Evolutionary conservation across 495 filamentous ascomycete species (phyloP), one percentile per base, ranked within the genome.

Genomic region (Tuber borchii): DNA sequence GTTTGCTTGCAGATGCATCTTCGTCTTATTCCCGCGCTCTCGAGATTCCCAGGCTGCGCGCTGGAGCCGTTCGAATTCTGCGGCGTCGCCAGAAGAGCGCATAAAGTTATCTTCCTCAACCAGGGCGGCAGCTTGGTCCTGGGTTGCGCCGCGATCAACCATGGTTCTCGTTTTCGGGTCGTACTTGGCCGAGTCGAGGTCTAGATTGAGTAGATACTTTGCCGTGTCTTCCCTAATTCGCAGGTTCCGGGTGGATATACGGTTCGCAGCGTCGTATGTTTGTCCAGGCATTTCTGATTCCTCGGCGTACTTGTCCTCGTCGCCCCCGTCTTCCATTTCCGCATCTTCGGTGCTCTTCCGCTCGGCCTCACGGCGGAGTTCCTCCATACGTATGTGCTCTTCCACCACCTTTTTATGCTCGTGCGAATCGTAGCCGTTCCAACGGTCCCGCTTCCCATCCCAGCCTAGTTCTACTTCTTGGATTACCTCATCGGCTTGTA

Each of bases 281-380:
- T 97, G 94, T 73, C 96, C 90, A 31, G 95, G 94, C 92, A 98
- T 97, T 82, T 97, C 94, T n/a, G 93, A 93, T 83, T 97, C 95
- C 83, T 96, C 95, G 34, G 94, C 93, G 83, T 97, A 97, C 79
- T 93, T 94, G 46, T 88, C 90, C 73, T 90, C 89, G 70, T 91
- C 90, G 17, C 85, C 82, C 74, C 87, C 86, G 39, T 86, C 88
- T 19, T 86, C 86, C 12, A 88, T 87, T n/a, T 84, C 87, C 40
- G 87, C 85, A 7, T 86, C 86, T 16, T 87, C 86, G 1, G 84
- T 83, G 42, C 87, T 83, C 34, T 83, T 82, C 1, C 82, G 81
- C 10, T 82, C 78, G 42, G 83, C 79, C 8, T 88, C 83, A 78
- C 87, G 88, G 80, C 96, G 93, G 73, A 97, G 86, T 79, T 91